These are phyloP conservation scores for Candida tropicalis DNA, from an alignment of 1,139 yeast species.

Conservation along the genomic window DNA sequence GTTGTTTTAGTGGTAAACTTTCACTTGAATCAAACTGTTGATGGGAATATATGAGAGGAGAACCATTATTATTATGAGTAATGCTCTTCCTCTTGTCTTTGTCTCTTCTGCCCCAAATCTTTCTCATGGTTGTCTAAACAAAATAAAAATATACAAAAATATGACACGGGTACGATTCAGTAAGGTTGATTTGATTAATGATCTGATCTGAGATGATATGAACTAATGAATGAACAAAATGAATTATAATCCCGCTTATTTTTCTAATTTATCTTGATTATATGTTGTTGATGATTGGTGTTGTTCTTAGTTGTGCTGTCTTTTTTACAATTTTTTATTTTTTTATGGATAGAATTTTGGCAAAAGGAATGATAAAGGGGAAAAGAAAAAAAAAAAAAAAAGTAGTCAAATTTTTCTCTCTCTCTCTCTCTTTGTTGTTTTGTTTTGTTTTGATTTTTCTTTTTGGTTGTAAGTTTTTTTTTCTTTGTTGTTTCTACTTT, in stretches of 20 bases:
- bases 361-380: slow-evolving; percentile 2
- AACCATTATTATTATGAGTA: neutral
- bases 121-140: slow-evolving; percentile 21
- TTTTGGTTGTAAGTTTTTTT: neutral
- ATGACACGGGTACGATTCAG: too few relatives aligned
- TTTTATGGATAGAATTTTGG: neutral
- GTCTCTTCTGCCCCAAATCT: slow-evolving; percentile 24
- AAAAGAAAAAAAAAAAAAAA: neutral
- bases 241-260: too few relatives aligned
- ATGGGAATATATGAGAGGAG: slow-evolving; percentile 5
- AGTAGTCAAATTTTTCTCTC: slow-evolving; percentile 1
- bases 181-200: too few relatives aligned
- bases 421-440: neutral
- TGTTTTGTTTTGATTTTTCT: neutral
- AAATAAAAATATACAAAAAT: too few relatives aligned
- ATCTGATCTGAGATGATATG: too few relatives aligned
- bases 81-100: slow-evolving; percentile 20
- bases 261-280: too few relatives aligned
- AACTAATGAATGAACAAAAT: too few relatives aligned
- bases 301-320: too few relatives aligned
- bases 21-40: slow-evolving; percentile 6
- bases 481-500: neutral
- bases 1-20: slow-evolving; percentile 5
- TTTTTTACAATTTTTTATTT: neutral
- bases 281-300: neutral